A percentile compares a stretch with the other conserved stretches of the same genome.
These are phyloP conservation scores for Trichoderma sp. DNA, from an alignment of 2,329 filamentous ascomycete genomes.

Conservation along the genomic window DNA sequence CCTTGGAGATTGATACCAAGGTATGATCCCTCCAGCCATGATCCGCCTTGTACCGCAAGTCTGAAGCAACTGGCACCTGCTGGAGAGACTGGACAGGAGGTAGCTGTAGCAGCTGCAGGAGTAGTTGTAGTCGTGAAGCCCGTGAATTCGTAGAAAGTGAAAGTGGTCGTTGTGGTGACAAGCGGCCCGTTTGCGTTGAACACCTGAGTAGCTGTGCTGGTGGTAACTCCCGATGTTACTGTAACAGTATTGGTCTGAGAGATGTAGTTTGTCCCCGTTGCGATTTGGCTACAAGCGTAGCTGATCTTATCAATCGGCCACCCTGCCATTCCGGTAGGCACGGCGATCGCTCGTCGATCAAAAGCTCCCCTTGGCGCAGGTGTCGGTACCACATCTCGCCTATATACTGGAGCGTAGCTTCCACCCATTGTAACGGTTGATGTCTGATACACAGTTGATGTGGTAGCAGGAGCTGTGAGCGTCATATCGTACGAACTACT, in stretches of 20 bases:
- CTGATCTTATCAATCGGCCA: not conserved
- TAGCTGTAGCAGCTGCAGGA: not conserved
- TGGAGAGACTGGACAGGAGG: not conserved
- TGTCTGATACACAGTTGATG: not conserved
- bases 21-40: not conserved
- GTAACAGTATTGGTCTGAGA: not conserved
- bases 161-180: not conserved
- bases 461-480: not conserved
- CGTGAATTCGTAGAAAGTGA: not conserved
- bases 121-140: not conserved
- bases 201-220: not conserved
- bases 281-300: not conserved
- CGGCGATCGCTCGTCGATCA: not conserved
- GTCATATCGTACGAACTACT: not conserved
- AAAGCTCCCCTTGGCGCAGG: not conserved
- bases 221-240: not conserved
- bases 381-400: not conserved
- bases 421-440: not conserved
- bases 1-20: not conserved
- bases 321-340: not conserved
- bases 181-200: not conserved
- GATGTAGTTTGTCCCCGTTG: not conserved
- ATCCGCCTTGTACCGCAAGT: not conserved
- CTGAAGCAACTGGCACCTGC: not conserved
- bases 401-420: not conserved